Evolutionary conservation across 2,329 filamentous ascomycete genomes (phyloP).

Genomic region (Fusarium ramigenum): DNA sequence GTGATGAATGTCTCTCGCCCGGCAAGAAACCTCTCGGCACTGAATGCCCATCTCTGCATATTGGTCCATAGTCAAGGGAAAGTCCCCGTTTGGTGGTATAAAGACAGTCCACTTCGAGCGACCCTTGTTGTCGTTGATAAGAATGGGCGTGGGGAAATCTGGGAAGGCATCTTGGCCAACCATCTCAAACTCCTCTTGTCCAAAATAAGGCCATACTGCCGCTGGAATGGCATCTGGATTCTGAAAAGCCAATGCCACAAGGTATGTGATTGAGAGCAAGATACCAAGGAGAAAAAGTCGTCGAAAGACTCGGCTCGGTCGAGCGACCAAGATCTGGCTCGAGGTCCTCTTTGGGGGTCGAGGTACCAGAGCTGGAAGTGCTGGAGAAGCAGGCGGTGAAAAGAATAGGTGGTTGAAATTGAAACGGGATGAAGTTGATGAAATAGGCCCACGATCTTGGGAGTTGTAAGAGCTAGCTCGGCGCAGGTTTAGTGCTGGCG

Average conservation of each 20-base stretch:
- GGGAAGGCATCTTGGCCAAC: slow-evolving; percentile 73
- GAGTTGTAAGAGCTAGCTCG: slow-evolving; percentile 66
- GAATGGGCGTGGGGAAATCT: slow-evolving; percentile 75
- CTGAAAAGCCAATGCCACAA: slow-evolving; percentile 46
- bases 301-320: slow-evolving; percentile 67
- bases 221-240: slow-evolving; percentile 41
- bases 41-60: slow-evolving; percentile 76
- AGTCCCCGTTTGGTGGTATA: slow-evolving; percentile 72
- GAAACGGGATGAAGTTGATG: slow-evolving; percentile 70
- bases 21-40: slow-evolving; percentile 70
- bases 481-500: slow-evolving; percentile 67
- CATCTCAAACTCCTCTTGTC: slow-evolving; percentile 69
- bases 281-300: slow-evolving; percentile 63
- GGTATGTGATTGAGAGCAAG: slow-evolving; percentile 61
- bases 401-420: slow-evolving; percentile 74
- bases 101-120: slow-evolving; percentile 81
- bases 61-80: slow-evolving; percentile 72
- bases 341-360: slow-evolving; percentile 68
- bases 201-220: slow-evolving; percentile 55
- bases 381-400: slow-evolving; percentile 75
- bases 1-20: slow-evolving; percentile 59
- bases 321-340: slow-evolving; percentile 55
- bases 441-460: slow-evolving; percentile 63
- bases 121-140: slow-evolving; percentile 72
- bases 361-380: slow-evolving; percentile 73